Base-by-base conservation (phyloP, 2,329 filamentous ascomycete species). In the Ophiostoma perfectum region DNA sequence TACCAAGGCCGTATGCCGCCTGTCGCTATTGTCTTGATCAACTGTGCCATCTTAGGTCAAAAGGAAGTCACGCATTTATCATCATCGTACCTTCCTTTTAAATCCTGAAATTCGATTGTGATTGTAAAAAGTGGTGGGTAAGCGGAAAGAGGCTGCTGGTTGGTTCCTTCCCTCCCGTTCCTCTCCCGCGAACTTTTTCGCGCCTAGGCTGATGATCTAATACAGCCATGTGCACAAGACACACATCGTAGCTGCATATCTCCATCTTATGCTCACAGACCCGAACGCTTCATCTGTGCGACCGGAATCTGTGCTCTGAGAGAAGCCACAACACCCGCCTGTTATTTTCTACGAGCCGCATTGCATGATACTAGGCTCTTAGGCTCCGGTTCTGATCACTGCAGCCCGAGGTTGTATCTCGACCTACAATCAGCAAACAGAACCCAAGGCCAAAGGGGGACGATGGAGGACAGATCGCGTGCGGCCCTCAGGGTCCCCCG, bases 381-480 rank as follows among this genome's bases (percentile, higher is more conserved):
- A 27, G 27, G 27, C 27, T 27, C 27, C 27, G 27, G 27, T 2
- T 27, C 27, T 27, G 27, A 27, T 27, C 27, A 2, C 27, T 27
- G 27, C 27, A 27, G 27, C 27, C 27, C 27, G 27, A 27, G 27
- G 27, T 27, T 27, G 27, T 27, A 27, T 27, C 27, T 27, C 27
- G 27, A 27, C 27, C 27, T 27, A 27, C 27, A 27, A 27, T 27
- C 27, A 27, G 27, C 27, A 27, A 27, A 27, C 27, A 27, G 27
- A 27, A 27, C 1, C 27, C 27, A 27, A 27, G 27, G 27, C 27
- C 27, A 27, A 27, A 27, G 27, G 27, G 39, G 60, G 18, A 42
- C 70, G 67, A 38, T 66, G n/a, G 66, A 70, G 45, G 65, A 69
- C 47, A 63, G 41, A 49, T 64, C 66, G 49, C 70, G 66, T 58